Base-by-base conservation (phyloP, 352 stramenopile species). In the Globisporangium apiculatum region DNA sequence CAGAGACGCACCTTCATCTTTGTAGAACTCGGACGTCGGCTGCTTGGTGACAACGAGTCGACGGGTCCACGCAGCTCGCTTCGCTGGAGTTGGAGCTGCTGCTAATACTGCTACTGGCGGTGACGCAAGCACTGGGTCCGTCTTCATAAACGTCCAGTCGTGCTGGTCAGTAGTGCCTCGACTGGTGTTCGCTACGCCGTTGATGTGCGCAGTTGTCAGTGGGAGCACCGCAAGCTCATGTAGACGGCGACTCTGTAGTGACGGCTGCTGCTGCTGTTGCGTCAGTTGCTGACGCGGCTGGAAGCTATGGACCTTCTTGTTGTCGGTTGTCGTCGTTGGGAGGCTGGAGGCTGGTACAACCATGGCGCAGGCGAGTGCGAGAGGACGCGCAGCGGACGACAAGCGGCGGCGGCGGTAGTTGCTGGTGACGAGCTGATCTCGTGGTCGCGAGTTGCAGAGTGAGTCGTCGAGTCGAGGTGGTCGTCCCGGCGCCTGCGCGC, bases 21-120 rank as follows among this genome's bases (percentile, higher is more conserved):
- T 94, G 71, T 92, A 94, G 58, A 94, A 94, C 62, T 92, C 83
- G 15, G 85, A 90, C 11, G 74, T 63, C 8, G 85, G 85, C 62
- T 94, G 85, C 66, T 88, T 94, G 10, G 81, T 91, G 48, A 94
- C 83, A n/a, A 92, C 83, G 47, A 94, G 66, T 48, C 85, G 70
- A 42, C 83, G 74, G 12, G 79, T 81, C 81, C 81, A 89, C 11
- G 72, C 75, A n/a, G 48, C 46, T 14, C 80, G 70, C 59, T 82
- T 82, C 12, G 64, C 55, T 42, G 53, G 49, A 5, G 46, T 37
- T 31, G 46, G 38, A 52, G 1, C 43, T 24, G 18, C 18, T 24
- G 18, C 18, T 24, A 24, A 24, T 24, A 24, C 18, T 1, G 18
- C 18, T 24, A 24, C 18, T 24, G 18, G 18, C 45, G 24, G 41